Conservation (phyloP, 2,329 filamentous ascomycete species). For the Colletotrichum musae region DNA sequence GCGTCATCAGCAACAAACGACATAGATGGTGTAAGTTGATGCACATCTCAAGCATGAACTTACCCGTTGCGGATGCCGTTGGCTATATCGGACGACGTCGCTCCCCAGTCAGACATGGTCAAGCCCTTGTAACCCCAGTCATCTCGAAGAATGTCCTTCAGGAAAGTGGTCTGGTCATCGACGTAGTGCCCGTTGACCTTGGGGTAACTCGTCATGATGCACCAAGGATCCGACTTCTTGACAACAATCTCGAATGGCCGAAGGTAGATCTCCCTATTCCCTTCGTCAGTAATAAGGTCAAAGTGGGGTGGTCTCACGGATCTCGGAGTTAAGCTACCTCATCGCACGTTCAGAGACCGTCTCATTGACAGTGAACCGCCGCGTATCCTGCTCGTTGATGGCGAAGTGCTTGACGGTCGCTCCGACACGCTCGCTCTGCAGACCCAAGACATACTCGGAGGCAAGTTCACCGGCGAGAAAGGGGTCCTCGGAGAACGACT, state of each 20-base stretch:
- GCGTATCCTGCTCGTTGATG: conserved; percentile 3
- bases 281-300: background rate
- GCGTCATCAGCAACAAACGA: no score
- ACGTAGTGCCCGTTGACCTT: conserved; percentile 51
- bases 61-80: no score
- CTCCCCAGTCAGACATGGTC: conserved; percentile 63
- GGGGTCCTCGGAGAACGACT: conserved; percentile 72
- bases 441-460: conserved; percentile 45
- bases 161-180: conserved; percentile 18
- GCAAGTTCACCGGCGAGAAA: conserved; percentile 59
- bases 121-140: conserved; percentile 62
- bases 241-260: conserved; percentile 55
- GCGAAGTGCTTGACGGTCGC: conserved; percentile 36
- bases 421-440: conserved; percentile 41
- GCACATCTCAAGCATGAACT: no score
- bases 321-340: background rate
- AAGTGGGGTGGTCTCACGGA: background rate
- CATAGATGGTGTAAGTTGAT: no score
- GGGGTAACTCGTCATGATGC: conserved; percentile 56
- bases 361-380: conserved; percentile 4
- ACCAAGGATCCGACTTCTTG: conserved; percentile 51
- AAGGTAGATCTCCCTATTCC: conserved; percentile 47
- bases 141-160: conserved; percentile 55
- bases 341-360: conserved; percentile 2
- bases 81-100: background rate